Evolutionary conservation across 2,329 filamentous ascomycete genomes (phyloP), one percentile per base, ranked within the genome.

Genomic region (Colletotrichum karsti): DNA sequence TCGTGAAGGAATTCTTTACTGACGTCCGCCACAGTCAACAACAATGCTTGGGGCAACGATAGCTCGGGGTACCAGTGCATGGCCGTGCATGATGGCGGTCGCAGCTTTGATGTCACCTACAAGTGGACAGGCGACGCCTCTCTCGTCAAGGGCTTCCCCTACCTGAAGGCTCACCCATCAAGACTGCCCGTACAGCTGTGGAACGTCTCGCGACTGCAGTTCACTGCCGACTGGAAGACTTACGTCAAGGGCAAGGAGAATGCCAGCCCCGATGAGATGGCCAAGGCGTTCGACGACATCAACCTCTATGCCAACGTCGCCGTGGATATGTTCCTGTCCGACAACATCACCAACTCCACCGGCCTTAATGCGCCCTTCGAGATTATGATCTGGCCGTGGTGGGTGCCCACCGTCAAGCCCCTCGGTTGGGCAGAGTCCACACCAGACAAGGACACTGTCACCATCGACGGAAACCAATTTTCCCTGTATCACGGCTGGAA

Each of bases 311-410:
- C 67, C 63, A 69, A 69, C 42, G 67, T 69, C 48, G 64, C 67
- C 22, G 61, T 68, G 15, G 65, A 68, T 20, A 68, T 68, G 65
- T 68, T 68, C 46, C 39, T 68, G 37, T 64, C 65, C 6, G 65
- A 68, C 15, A 48, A 65, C 46, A 39, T 39, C n/a, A 50, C 63
- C 20, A 68, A 68, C 33, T 68, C 65, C 24, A 68, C 65, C 30
- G 54, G 54, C 59, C 46, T 68, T 37, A 63, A 61, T 24, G 60
- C 65, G 12, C 65, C 65, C 37, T 58, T 68, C 41, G 65, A 68
- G 42, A 68, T 68, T 15, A 68, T 68, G 65, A 68, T 68, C 33
- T 68, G 60, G 65, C 65, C 60, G 4, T 68, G 65, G 65, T 68
- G 65, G 65, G 63, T 63, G n/a, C 65, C 65, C 18, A 68, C 65